Conservation (phyloP, 2,329 filamentous ascomycete species). For the Verticillium zaregamsianum region DNA sequence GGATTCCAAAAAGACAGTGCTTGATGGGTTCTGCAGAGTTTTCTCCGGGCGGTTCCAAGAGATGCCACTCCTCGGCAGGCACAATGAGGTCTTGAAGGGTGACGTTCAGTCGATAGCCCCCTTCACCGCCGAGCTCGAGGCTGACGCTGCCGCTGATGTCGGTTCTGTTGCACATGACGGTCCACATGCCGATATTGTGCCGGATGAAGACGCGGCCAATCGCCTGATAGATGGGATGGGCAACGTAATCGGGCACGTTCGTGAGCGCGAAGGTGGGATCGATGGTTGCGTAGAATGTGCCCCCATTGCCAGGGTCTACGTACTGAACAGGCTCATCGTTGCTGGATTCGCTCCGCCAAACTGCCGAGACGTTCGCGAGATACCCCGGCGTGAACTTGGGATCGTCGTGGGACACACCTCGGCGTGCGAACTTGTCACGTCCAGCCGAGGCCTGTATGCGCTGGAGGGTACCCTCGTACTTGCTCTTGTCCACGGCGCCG, state of each 20-base stretch:
- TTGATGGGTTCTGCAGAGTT: too few relatives aligned
- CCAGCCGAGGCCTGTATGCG: constrained; percentile 1
- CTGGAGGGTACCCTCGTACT: constrained; percentile 17
- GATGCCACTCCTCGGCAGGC: constrained; percentile 4
- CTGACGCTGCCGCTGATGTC: constrained; percentile 16
- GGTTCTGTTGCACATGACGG: constrained; percentile 21
- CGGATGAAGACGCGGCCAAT: constrained; percentile 20
- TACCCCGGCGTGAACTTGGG: neutral
- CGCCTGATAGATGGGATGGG: constrained; percentile 19
- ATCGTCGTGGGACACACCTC: too few relatives aligned
- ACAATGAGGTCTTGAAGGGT: constrained; percentile 23
- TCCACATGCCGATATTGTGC: neutral
- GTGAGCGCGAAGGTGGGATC: neutral
- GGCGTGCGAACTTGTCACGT: neutral
- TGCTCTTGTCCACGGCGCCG: constrained; percentile 9
- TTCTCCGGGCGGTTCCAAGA: constrained; percentile 11
- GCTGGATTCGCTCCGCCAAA: neutral
- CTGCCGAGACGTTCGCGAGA: neutral
- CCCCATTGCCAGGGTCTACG: neutral
- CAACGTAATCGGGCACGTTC: constrained; percentile 16
- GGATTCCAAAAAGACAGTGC: too few relatives aligned
- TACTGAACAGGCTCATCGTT: too few relatives aligned
- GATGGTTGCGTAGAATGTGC: neutral
- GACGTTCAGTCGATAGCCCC: constrained; percentile 20
- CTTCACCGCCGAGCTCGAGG: constrained; percentile 19